Evolutionary conservation across 192 early-diverging fungal species (phyloP).

Genomic region (Coemansia sp.): DNA sequence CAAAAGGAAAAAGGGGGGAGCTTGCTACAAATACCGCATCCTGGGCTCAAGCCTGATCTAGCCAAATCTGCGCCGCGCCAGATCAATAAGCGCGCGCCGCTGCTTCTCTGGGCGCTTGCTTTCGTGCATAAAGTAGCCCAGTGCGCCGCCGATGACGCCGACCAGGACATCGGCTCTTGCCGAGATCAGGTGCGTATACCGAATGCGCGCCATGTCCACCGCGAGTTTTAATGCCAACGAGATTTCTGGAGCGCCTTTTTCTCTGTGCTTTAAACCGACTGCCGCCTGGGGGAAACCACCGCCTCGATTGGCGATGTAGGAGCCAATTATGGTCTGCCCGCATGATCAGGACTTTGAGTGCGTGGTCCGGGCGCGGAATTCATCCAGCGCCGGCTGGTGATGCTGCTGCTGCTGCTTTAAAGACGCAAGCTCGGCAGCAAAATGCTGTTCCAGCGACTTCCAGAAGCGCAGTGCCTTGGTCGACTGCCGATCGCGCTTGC

Average conservation of each 20-base stretch:
- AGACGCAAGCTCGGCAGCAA: constrained; percentile 1
- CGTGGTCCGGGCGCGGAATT: too few relatives aligned
- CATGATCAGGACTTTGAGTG: too few relatives aligned
- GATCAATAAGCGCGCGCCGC: constrained; percentile 24
- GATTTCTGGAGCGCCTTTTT: too few relatives aligned
- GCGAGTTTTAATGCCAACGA: too few relatives aligned
- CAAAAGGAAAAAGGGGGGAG: not conserved
- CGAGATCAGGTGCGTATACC: constrained; percentile 45
- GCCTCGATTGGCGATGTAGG: too few relatives aligned
- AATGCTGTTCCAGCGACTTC: constrained; percentile 30
- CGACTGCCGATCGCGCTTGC: constrained; percentile 23
- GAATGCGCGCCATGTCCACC: constrained; percentile 24
- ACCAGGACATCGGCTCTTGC: constrained; percentile 27
- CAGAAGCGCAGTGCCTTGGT: constrained; percentile 48
- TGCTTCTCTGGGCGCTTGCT: constrained; percentile 22
- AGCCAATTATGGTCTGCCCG: too few relatives aligned
- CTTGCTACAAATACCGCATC: too few relatives aligned
- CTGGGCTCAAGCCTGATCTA: too few relatives aligned
- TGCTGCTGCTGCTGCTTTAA: too few relatives aligned
- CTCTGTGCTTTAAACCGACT: too few relatives aligned
- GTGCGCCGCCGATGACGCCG: constrained; percentile 29
- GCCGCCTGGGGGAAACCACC: too few relatives aligned
- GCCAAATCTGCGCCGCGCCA: constrained; percentile 19
- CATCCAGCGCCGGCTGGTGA: not conserved
- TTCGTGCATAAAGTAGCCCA: constrained; percentile 47